These are phyloP conservation scores for Trypethelium eluteriae DNA, from an alignment of 495 filamentous ascomycete species.

Conservation along the genomic window DNA sequence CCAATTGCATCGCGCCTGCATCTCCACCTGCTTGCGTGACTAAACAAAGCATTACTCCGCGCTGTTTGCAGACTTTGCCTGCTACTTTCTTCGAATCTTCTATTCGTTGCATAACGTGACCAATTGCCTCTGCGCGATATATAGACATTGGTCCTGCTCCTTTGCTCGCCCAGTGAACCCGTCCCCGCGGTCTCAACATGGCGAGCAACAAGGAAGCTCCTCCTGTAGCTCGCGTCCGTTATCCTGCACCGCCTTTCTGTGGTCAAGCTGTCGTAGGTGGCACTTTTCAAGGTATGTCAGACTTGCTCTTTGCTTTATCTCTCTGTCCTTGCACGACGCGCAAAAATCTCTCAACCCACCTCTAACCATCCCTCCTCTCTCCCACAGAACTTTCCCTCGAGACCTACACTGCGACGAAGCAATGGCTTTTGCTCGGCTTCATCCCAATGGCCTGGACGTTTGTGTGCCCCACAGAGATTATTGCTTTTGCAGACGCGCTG, in stretches of 20 bases:
- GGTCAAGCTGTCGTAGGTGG: slow-evolving; percentile 32
- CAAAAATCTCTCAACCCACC: too few relatives aligned
- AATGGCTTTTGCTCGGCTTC: slow-evolving; percentile 47
- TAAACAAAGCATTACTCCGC: neutral
- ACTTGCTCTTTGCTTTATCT: neutral
- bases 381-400: slow-evolving; percentile 39
- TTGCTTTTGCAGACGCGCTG: slow-evolving; percentile 42
- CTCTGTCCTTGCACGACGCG: neutral
- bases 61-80: neutral
- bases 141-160: neutral
- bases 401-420: slow-evolving; percentile 36
- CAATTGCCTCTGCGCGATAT: too few relatives aligned
- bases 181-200: neutral
- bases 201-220: neutral
- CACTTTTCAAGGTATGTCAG: slow-evolving; percentile 28
- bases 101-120: neutral
- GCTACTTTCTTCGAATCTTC: neutral
- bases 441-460: slow-evolving; percentile 50
- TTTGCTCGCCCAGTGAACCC: neutral
- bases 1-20: too few relatives aligned
- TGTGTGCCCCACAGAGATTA: slow-evolving; percentile 48
- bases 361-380: neutral
- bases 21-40: neutral
- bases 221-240: slow-evolving; percentile 42
- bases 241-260: slow-evolving; percentile 43